Evolutionary conservation across 768 basidiomycete species (phyloP).

Genomic region (Sporobolomyces roseus): DNA sequence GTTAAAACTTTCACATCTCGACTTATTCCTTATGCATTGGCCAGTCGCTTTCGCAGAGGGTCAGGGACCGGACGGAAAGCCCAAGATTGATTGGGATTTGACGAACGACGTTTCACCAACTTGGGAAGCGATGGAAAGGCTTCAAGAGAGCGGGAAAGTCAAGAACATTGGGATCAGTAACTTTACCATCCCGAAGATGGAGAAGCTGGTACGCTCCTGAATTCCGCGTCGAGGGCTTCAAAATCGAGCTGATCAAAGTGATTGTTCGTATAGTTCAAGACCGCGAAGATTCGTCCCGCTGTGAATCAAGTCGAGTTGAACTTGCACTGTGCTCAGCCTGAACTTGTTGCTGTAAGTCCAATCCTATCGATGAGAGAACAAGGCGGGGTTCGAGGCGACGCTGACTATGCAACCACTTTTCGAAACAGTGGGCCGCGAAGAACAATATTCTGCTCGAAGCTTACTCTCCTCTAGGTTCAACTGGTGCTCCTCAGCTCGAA

Average conservation of each 20-base stretch:
- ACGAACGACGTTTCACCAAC: constrained; percentile 50
- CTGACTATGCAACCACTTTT: too few relatives aligned
- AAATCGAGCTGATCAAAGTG: too few relatives aligned
- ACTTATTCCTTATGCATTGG: constrained; percentile 77
- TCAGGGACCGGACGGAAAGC: constrained; percentile 3
- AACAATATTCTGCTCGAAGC: constrained; percentile 60
- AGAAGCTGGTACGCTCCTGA: too few relatives aligned
- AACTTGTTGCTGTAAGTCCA: constrained; percentile 54
- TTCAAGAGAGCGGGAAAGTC: constrained; percentile 65
- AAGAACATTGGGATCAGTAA: constrained; percentile 71
- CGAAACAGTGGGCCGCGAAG: constrained; percentile 55
- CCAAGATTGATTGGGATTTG: constrained; percentile 21
- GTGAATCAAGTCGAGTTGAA: constrained; percentile 60
- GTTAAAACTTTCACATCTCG: constrained; percentile 70
- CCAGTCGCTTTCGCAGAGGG: constrained; percentile 61
- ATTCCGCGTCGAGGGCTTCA: too few relatives aligned
- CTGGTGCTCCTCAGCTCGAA: constrained; percentile 59
- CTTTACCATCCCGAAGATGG: constrained; percentile 51
- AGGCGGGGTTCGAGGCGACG: too few relatives aligned
- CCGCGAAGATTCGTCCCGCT: constrained; percentile 47
- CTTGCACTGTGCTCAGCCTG: constrained; percentile 53
- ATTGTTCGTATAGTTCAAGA: too few relatives aligned
- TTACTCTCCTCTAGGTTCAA: constrained; percentile 73
- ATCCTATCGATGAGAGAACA: too few relatives aligned
- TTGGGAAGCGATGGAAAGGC: constrained; percentile 71